A percentile compares a stretch with the other conserved stretches of the same genome.
Conservation (phyloP, 805 yeast species). For the Candida coquimbonensis region DNA sequence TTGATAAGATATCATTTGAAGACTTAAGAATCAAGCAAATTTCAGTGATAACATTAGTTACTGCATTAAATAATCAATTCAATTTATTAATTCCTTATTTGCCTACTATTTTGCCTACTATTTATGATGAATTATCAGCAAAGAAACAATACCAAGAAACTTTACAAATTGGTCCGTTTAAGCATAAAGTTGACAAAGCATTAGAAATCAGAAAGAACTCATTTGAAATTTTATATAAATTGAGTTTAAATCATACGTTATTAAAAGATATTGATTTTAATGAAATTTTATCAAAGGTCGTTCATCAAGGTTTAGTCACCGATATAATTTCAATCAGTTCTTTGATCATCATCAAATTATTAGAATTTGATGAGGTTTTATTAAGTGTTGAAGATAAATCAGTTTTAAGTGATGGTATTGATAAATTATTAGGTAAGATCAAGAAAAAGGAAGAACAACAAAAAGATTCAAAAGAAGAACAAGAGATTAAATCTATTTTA, state of each 20-base stretch:
- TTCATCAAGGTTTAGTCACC: conserved; percentile 33
- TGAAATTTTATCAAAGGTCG: conserved; percentile 28
- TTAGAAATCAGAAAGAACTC: conserved; percentile 64
- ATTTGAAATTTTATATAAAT: conserved; percentile 60
- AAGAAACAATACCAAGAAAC: conserved; percentile 51
- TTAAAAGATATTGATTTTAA: conserved; percentile 25
- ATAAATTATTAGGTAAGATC: conserved; percentile 20
- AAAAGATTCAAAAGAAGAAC: conserved; percentile 25
- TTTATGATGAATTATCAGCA: conserved; percentile 48
- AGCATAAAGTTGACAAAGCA: conserved; percentile 75
- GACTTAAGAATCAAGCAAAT: conserved; percentile 52
- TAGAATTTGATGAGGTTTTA: conserved; percentile 22
- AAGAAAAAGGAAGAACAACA: conserved; percentile 24
- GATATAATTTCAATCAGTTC: conserved; percentile 24
- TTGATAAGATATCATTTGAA: conserved; percentile 25
- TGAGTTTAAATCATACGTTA: conserved; percentile 24
- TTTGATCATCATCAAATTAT: conserved; percentile 19
- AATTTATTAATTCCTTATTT: conserved; percentile 38
- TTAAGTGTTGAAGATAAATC: conserved; percentile 13
- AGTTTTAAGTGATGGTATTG: conserved; percentile 19
- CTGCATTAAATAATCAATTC: conserved; percentile 54
- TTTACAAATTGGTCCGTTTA: conserved; percentile 83
- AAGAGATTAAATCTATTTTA: conserved; percentile 21
- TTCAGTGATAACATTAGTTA: conserved; percentile 50
- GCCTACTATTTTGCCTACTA: conserved; percentile 38